These are phyloP conservation scores for Vararia minispora DNA, from an alignment of 768 basidiomycete species.

Conservation along the genomic window DNA sequence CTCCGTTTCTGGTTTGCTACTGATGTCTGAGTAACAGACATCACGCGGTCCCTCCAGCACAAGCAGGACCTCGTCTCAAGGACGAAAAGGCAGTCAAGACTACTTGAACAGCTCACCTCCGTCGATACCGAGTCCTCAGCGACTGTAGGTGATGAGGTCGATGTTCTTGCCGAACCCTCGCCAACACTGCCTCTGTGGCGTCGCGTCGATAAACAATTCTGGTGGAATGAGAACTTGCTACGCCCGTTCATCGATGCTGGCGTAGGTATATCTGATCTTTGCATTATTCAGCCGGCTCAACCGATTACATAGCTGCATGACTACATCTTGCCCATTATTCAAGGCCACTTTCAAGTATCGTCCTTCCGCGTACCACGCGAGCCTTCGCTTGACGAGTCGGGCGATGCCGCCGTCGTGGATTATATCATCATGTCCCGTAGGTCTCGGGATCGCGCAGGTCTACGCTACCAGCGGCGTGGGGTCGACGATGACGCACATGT, in stretches of 20 bases:
- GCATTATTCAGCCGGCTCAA: not conserved
- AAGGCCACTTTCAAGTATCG: slow-evolving; percentile 80
- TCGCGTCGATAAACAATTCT: slow-evolving; percentile 80
- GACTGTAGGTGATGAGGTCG: slow-evolving; percentile 26
- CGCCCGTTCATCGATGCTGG: slow-evolving; percentile 83
- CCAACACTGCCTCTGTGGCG: slow-evolving; percentile 83
- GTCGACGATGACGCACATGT: slow-evolving; percentile 89
- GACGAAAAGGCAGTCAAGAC: slow-evolving; percentile 42
- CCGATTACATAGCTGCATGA: slow-evolving; percentile 54
- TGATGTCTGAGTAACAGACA: slow-evolving; percentile 34
- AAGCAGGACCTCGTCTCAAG: slow-evolving; percentile 59
- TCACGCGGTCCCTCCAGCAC: slow-evolving; percentile 74
- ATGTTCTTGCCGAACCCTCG: slow-evolving; percentile 59
- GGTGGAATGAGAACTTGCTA: slow-evolving; percentile 91
- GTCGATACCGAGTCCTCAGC: slow-evolving; percentile 22
- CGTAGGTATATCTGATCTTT: slow-evolving; percentile 31
- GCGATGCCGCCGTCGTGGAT: slow-evolving; percentile 38
- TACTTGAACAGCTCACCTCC: slow-evolving; percentile 53
- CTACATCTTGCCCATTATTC: slow-evolving; percentile 85
- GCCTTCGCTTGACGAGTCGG: slow-evolving; percentile 26
- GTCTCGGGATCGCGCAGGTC: slow-evolving; percentile 80
- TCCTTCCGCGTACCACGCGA: slow-evolving; percentile 52
- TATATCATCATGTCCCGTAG: slow-evolving; percentile 80
- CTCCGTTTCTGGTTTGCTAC: not conserved
- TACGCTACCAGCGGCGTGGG: slow-evolving; percentile 91